These are phyloP conservation scores for Candida sanyaensis DNA, from an alignment of 1,139 yeast genomes.

Conservation along the genomic window DNA sequence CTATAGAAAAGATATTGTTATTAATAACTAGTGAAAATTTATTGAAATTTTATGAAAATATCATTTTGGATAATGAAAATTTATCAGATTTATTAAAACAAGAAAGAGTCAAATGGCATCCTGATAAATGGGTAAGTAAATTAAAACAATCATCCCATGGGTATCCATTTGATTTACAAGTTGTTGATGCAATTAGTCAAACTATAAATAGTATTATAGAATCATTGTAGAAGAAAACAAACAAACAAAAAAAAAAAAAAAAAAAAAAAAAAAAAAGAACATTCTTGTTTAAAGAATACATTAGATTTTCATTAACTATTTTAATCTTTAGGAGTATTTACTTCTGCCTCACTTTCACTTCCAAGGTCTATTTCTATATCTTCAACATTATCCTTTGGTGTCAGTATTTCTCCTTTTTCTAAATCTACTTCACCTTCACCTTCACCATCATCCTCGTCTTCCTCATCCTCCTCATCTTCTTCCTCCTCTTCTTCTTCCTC, in stretches of 20 bases:
- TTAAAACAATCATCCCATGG: slow-evolving; percentile 8
- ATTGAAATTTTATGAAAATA: slow-evolving; percentile 27
- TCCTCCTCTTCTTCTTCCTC: slow-evolving; percentile 63
- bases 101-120: slow-evolving; percentile 71
- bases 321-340: slow-evolving; percentile 22
- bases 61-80: slow-evolving; percentile 17
- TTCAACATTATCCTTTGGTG: slow-evolving; percentile 28
- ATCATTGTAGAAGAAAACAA: slow-evolving; percentile 3
- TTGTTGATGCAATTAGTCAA: slow-evolving; percentile 34
- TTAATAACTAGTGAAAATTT: slow-evolving; percentile 24
- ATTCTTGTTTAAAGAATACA: too few species aligned
- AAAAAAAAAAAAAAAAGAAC: too few species aligned
- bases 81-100: slow-evolving; percentile 34
- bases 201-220: slow-evolving; percentile 30
- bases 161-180: slow-evolving; percentile 21
- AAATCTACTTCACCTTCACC: slow-evolving; percentile 43
- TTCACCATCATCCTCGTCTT: slow-evolving; percentile 47
- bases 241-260: too few species aligned
- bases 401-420: slow-evolving; percentile 31
- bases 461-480: slow-evolving; percentile 51
- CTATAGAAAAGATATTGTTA: slow-evolving; percentile 19
- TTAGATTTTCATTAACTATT: too few species aligned
- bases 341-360: slow-evolving; percentile 39
- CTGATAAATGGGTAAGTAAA: slow-evolving; percentile 52
- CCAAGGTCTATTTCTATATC: slow-evolving; percentile 35